Base-by-base conservation (phyloP, 169 alveolate species). In the Babesia gibsoni region DNA sequence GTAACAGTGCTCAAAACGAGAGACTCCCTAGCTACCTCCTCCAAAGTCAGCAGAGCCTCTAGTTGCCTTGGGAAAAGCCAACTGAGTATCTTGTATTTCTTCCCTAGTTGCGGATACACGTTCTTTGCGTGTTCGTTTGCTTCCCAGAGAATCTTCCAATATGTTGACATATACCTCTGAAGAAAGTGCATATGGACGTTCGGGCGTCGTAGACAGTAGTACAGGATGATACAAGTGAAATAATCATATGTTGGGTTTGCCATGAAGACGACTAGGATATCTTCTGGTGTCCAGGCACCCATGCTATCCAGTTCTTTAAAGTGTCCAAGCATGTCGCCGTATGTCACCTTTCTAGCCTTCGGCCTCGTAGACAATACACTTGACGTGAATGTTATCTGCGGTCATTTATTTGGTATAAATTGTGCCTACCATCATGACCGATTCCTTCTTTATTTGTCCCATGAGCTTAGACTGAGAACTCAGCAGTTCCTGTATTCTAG, bases 101-200 rank as follows among this genome's bases (percentile, higher is more conserved):
- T 77, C 29, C 81, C 86, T 27, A 77, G 56, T 59, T 65, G 86
- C 36, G 64, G 23, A 50, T 52, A 77, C 36, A 79, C 83, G 49
- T 69, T 67, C 57, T 79, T 79, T 18, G 82, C 74, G 59, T 79
- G 83, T 52, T 79, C 88, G 57, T 79, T 79, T 2, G 83, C 3
- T 64, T 79, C 88, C 88, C 88, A 79, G 22, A 79, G 52, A 16
- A 79, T 79, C 54, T 79, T 79, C 88, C 88, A 79, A 50, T 79
- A 79, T 23, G 88, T 79, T 32, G 88, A 59, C 79, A 43, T 79
- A 54, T 79, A 79, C 14, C 88, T 68, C 67, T 79, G 88, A 56
- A 79, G 46, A 37, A 79, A 79, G 59, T 79, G 65, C 14, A 79
- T 20, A n/a, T 52, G 43, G 25, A 69, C 83, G 50, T 79, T 79